These are phyloP conservation scores for Sugiyamaella paludigena DNA, from an alignment of 1,139 yeast genomes.

Conservation along the genomic window DNA sequence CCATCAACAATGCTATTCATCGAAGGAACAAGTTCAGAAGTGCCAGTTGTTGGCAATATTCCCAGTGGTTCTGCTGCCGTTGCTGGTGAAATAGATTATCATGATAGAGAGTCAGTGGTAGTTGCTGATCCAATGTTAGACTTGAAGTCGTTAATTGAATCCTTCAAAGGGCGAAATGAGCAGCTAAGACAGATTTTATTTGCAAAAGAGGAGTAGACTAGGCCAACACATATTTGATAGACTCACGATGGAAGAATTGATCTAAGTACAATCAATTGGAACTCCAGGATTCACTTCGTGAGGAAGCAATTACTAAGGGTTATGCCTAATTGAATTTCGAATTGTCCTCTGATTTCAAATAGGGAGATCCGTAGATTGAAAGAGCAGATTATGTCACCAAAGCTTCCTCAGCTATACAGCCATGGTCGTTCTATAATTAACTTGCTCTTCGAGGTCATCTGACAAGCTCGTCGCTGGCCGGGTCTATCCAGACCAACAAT, in stretches of 20 bases:
- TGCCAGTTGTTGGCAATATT: conserved; percentile 1
- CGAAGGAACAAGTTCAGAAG: conserved; percentile 25
- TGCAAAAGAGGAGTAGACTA: neutral
- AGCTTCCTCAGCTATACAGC: too few species aligned
- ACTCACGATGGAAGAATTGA: neutral
- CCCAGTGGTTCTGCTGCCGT: neutral
- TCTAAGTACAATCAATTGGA: too few species aligned
- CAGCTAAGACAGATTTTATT: conserved; percentile 21
- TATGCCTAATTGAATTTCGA: too few species aligned
- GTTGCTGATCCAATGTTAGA: conserved; percentile 15
- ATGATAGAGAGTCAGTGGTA: conserved; percentile 1
- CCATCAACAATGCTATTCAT: conserved; percentile 22
- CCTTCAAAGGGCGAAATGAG: conserved; percentile 26
- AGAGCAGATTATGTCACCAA: too few species aligned
- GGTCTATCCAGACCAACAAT: too few species aligned
- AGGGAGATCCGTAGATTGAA: too few species aligned
- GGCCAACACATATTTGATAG: neutral
- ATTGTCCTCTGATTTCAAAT: too few species aligned
- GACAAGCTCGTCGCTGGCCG: too few species aligned
- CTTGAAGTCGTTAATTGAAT: conserved; percentile 21
- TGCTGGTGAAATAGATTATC: neutral
- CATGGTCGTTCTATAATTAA: too few species aligned
- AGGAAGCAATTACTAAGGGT: too few species aligned
- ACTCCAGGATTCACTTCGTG: too few species aligned
- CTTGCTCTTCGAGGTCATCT: too few species aligned